Percentiles rank a stretch among this genome's conserved stretches.
Conservation (phyloP, 768 basidiomycete species). For the Rhizopogon rudus region DNA sequence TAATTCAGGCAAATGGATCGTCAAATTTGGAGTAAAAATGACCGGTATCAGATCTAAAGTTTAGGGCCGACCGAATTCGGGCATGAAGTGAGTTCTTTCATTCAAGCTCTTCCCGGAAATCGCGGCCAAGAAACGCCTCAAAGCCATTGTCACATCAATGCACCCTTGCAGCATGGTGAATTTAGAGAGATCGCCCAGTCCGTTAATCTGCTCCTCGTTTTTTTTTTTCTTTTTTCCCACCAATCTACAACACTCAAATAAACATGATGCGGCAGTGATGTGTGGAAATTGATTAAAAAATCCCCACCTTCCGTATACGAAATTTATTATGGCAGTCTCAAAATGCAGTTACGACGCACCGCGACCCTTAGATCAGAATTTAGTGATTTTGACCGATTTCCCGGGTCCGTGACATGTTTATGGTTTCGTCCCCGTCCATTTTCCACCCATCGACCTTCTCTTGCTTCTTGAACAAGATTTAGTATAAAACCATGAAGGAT, state of each 20-base stretch:
- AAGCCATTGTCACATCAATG: background rate
- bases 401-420: constrained; percentile 31
- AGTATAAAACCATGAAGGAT: constrained; percentile 51
- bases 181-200: background rate
- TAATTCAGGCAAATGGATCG: constrained; percentile 21
- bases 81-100: constrained; percentile 3
- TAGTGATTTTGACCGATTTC: constrained; percentile 48
- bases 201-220: background rate
- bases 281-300: constrained; percentile 37
- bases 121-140: background rate
- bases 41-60: constrained; percentile 2
- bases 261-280: constrained; percentile 24
- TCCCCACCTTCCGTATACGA: constrained; percentile 38
- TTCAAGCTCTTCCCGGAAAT: background rate
- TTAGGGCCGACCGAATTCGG: constrained; percentile 7
- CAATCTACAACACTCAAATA: constrained; percentile 16
- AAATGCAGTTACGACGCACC: constrained; percentile 45
- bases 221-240: constrained; percentile 12
- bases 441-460: constrained; percentile 32
- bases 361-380: constrained; percentile 73
- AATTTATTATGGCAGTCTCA: constrained; percentile 34
- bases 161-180: background rate
- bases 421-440: constrained; percentile 34
- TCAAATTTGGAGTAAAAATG: constrained; percentile 9
- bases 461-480: constrained; percentile 25